Percentiles rank a stretch among this genome's conserved stretches.
Conservation (phyloP, 2,329 filamentous ascomycete genomes). For the Rhynchosporium graminicola region DNA sequence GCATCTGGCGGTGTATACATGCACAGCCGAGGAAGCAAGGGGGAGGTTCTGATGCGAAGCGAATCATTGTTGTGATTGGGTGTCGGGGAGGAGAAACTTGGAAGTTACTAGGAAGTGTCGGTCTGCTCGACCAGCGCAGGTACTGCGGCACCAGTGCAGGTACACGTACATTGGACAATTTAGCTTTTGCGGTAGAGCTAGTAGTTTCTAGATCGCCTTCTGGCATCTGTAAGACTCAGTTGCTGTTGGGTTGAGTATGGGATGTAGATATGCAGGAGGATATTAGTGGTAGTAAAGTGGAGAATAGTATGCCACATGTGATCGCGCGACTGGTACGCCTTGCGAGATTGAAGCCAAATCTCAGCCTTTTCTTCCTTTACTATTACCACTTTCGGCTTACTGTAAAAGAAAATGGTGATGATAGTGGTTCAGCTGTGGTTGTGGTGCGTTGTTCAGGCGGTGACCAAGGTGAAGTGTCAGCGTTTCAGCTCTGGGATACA, state of each 20-base stretch:
- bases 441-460: conserved; percentile 16
- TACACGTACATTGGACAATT: background rate
- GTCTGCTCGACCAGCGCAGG: no score
- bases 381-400: background rate
- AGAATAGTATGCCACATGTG: conserved; percentile 4
- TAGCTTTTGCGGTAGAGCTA: background rate
- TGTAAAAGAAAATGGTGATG: background rate
- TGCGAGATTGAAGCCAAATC: background rate
- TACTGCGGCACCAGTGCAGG: background rate
- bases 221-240: background rate
- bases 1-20: conserved; percentile 7
- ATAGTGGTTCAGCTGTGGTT: conserved; percentile 19
- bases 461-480: conserved; percentile 5
- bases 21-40: background rate
- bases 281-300: background rate
- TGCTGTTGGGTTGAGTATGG: conserved; percentile 2
- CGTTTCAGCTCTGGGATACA: conserved; percentile 13
- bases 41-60: conserved; percentile 1
- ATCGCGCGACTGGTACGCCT: conserved; percentile 6
- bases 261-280: conserved; percentile 5
- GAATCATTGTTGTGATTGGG: conserved; percentile 6
- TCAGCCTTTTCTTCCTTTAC: background rate
- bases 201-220: background rate
- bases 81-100: conserved; percentile 3
- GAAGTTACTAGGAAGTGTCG: background rate